Evolutionary conservation across 805 yeast genomes (phyloP).

Genomic region (Candida maltosa): DNA sequence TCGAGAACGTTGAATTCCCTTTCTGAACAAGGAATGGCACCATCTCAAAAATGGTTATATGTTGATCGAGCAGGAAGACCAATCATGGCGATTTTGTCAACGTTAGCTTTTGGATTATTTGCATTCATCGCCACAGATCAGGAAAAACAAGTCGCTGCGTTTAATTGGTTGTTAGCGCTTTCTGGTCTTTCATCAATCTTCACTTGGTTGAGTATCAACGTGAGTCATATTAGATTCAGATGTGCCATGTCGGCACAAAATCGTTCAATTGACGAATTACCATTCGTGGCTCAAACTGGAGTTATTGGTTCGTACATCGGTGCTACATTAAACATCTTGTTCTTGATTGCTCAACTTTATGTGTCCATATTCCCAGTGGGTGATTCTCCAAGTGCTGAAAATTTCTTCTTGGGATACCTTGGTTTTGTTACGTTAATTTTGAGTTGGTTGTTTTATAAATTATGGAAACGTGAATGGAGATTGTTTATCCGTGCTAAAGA

Average conservation of each 20-base stretch:
- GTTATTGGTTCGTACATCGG: conserved; percentile 53
- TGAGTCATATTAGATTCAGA: conserved; percentile 61
- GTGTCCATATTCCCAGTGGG: conserved; percentile 61
- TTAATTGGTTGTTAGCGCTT: conserved; percentile 62
- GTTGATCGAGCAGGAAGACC: conserved; percentile 71
- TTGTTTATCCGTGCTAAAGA: conserved; percentile 24
- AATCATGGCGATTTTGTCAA: conserved; percentile 49
- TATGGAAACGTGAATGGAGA: conserved; percentile 24
- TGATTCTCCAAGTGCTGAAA: conserved; percentile 25
- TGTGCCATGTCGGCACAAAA: conserved; percentile 55
- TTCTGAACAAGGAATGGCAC: conserved; percentile 63
- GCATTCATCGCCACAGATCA: conserved; percentile 59
- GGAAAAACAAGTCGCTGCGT: conserved; percentile 48
- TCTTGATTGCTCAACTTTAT: conserved; percentile 63
- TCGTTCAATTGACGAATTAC: conserved; percentile 46
- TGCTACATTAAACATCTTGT: conserved; percentile 43
- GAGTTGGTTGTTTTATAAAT: conserved; percentile 28
- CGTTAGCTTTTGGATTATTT: conserved; percentile 55
- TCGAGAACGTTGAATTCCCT: conserved; percentile 65
- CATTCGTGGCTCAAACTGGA: conserved; percentile 52
- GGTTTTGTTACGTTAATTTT: conserved; percentile 29
- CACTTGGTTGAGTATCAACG: conserved; percentile 61
- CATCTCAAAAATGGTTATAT: conserved; percentile 54
- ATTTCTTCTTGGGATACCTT: conserved; percentile 29
- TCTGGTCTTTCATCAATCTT: conserved; percentile 62